Percentiles rank a stretch among this genome's conserved stretches.
Evolutionary conservation across 768 basidiomycete genomes (phyloP).

Genomic region (Cystobasidium ongulense): DNA sequence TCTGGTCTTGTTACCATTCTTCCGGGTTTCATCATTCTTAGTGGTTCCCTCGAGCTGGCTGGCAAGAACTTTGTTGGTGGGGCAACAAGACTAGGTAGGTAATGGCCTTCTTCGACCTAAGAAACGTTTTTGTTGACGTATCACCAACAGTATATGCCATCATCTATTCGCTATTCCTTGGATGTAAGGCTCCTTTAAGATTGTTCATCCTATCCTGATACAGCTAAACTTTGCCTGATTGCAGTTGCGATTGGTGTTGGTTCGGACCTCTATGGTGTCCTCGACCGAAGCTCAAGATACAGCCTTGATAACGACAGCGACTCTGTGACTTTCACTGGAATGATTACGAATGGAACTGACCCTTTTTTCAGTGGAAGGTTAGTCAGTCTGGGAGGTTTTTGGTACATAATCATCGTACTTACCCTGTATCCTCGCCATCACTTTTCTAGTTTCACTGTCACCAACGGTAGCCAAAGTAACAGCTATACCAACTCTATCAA

Average conservation of each 20-base stretch:
- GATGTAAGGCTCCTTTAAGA: constrained; percentile 4
- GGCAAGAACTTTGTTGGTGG: constrained; percentile 47
- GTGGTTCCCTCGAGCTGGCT: constrained; percentile 47
- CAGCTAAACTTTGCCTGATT: background rate
- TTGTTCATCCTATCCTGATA: too few relatives aligned
- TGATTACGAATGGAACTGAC: constrained; percentile 18
- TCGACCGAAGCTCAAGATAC: constrained; percentile 1
- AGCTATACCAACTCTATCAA: background rate
- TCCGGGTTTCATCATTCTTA: constrained; percentile 41
- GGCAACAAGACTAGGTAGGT: constrained; percentile 46
- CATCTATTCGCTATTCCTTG: constrained; percentile 47
- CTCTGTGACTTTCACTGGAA: background rate
- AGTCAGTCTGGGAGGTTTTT: background rate
- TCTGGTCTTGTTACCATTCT: constrained; percentile 47
- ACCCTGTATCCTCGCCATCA: background rate
- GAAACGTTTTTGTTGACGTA: background rate
- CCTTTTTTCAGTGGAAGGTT: background rate
- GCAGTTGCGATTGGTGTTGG: constrained; percentile 32
- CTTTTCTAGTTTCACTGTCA: background rate
- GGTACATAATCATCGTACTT: background rate
- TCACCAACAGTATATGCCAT: constrained; percentile 35
- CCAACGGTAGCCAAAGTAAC: background rate
- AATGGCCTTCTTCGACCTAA: background rate
- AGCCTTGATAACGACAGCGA: background rate
- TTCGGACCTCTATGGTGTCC: constrained; percentile 33